A percentile compares a stretch with the other conserved stretches of the same genome.
Conservation (phyloP, 371 early-diverging fungal genomes). For the Polyrhizophydium stewartii region DNA sequence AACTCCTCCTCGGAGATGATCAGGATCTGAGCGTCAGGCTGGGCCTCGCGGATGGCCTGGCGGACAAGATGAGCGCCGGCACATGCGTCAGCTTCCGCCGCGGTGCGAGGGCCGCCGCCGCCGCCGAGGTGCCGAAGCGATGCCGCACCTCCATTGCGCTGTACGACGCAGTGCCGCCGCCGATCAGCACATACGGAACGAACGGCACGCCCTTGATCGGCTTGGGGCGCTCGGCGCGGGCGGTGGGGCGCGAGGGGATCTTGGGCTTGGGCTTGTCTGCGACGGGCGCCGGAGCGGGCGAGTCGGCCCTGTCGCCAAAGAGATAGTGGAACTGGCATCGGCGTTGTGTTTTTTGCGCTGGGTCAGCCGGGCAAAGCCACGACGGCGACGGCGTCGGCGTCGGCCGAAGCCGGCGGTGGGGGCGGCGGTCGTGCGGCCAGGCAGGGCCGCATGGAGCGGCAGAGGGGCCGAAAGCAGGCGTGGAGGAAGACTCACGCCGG, state of each 20-base stretch:
- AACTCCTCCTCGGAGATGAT: slow-evolving; percentile 62
- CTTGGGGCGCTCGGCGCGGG: not conserved
- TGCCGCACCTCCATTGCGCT: slow-evolving; percentile 42
- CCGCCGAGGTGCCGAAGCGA: no score
- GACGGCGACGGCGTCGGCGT: no score
- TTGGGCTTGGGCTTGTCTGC: no score
- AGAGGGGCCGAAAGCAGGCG: no score
- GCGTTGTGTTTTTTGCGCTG: not conserved
- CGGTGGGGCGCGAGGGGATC: not conserved
- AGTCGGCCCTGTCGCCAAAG: no score
- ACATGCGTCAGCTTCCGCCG: no score
- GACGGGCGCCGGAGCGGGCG: not conserved
- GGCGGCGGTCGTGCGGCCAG: no score
- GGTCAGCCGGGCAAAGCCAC: no score
- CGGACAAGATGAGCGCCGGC: not conserved
- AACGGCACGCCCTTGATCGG: not conserved
- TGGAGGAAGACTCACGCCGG: not conserved
- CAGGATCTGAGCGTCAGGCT: slow-evolving; percentile 64
- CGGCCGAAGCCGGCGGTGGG: no score
- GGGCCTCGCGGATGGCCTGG: slow-evolving; percentile 62
- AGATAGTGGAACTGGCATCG: no score
- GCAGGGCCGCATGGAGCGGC: no score
- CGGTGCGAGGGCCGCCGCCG: no score
- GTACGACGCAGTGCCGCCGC: slow-evolving; percentile 66
- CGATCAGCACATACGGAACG: slow-evolving; percentile 46